Evolutionary conservation across 768 basidiomycete species (phyloP), one percentile per base, ranked within the genome.

Genomic region (Leccinum barrowsii): DNA sequence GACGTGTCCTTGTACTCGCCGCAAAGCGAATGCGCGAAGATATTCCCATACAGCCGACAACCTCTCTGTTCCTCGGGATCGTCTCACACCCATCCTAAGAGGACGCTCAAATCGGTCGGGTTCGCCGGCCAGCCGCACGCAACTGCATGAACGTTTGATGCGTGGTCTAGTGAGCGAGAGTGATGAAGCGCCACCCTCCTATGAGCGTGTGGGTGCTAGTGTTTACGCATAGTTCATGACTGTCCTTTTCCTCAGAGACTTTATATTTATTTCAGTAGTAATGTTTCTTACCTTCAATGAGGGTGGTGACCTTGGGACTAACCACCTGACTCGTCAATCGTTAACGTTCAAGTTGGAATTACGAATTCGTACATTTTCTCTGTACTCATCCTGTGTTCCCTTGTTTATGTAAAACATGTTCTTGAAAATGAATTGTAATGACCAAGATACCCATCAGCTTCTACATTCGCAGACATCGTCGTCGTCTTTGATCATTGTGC

Each of bases 101-200:
- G 28, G 53, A 8, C 56, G 47, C 17, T 72, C 76, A 10, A 73
- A 73, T 46, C 64, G 34, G 72, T 72, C 70, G 54, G 76, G 79
- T 50, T 73, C 75, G 17, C 67, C 78, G n/a, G 65, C 77, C 40
- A 70, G 72, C 19, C 77, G 77, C 22, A 82, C 75, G 57, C 63
- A 72, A 40, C 80, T 87, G 57, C 94, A 89, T 65, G 93, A 93
- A 68, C 79, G 87, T 24, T 80, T 97, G 19, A 80, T 97, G 40
- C 82, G 89, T 11, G 94, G 95, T 21, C 85, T 87, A 70, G 89
- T 90, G 70, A 89, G 81, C 50, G 87, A 89, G 65, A 77, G 78
- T 17, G 94, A 94, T 7, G 94, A 97, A 70, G 81, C 82, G 7
- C 94, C 95, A 1, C 95, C 95, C 22, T 57, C 59, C 3, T 70